Evolutionary conservation across 75 land plant genomes (phyloP).

Genomic region (Chamaecyparis obtusa): DNA sequence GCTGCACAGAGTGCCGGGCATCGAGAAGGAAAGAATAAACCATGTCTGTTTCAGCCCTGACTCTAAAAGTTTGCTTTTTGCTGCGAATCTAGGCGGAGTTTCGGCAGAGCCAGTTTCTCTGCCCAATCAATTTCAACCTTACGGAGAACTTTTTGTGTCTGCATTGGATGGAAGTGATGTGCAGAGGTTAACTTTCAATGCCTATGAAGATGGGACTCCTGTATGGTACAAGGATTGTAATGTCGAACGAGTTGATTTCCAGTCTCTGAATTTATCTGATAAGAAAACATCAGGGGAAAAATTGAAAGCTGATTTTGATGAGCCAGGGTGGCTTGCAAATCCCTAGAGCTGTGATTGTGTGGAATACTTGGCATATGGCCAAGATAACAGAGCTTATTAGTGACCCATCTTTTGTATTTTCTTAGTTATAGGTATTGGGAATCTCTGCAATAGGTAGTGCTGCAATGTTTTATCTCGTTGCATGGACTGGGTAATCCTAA

Average conservation of each 20-base stretch:
- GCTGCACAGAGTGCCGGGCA: constrained; percentile 46
- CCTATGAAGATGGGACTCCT: constrained; percentile 67
- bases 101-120: constrained; percentile 75
- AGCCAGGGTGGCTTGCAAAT: background rate
- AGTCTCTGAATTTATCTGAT: background rate
- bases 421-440: no score
- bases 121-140: constrained; percentile 89
- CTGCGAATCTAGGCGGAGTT: constrained; percentile 60
- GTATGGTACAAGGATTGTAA: constrained; percentile 24
- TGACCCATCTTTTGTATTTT: no score
- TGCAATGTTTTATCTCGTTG: no score
- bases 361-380: no score
- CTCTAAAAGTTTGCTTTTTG: constrained; percentile 56
- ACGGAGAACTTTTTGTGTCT: constrained; percentile 66
- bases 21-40: constrained; percentile 64
- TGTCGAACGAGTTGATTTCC: background rate
- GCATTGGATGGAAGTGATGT: constrained; percentile 67
- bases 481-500: no score
- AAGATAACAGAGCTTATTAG: no score
- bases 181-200: constrained; percentile 57
- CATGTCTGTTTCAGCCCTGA: constrained; percentile 78
- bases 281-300: background rate
- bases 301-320: constrained; percentile 5
- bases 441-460: no score
- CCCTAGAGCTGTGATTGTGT: background rate